Percentiles rank a stretch among this genome's conserved stretches.
Evolutionary conservation across 768 basidiomycete genomes (phyloP).

Genomic region (Filobasidium floriforme): DNA sequence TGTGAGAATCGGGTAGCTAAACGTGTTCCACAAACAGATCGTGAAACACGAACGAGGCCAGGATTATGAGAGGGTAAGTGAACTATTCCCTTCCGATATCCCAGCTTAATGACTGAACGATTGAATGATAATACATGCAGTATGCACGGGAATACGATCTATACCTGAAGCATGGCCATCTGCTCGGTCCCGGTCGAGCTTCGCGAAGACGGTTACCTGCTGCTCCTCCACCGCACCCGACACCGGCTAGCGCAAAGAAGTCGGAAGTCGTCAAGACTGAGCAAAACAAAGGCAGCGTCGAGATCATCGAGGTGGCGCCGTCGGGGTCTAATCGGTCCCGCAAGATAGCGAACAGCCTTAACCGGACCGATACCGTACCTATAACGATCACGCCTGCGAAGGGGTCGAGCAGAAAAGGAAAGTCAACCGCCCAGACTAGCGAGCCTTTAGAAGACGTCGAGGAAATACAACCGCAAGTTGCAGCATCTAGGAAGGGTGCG

Average conservation of each 20-base stretch:
- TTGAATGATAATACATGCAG: not conserved
- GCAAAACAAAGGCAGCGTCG: not conserved
- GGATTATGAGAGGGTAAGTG: slow-evolving; percentile 4
- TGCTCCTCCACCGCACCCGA: not conserved
- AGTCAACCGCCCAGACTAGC: no score
- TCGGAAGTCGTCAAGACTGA: not conserved
- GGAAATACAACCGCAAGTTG: not conserved
- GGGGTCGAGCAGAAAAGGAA: no score
- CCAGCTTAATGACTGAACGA: not conserved
- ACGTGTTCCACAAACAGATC: slow-evolving; percentile 46
- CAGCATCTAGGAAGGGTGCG: not conserved
- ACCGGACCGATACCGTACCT: no score
- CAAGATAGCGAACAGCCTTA: no score
- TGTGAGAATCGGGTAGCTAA: not conserved
- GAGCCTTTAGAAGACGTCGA: no score
- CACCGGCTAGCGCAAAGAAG: not conserved
- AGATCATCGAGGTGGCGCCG: not conserved
- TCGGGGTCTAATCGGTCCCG: no score
- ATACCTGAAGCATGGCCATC: slow-evolving; percentile 2
- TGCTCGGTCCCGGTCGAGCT: not conserved
- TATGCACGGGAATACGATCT: slow-evolving; percentile 2
- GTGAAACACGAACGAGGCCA: slow-evolving; percentile 51
- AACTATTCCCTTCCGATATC: not conserved
- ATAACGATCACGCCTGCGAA: no score
- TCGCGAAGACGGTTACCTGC: not conserved